Conservation (phyloP, 2,329 filamentous ascomycete species). For the Dissoconium aciculare region DNA sequence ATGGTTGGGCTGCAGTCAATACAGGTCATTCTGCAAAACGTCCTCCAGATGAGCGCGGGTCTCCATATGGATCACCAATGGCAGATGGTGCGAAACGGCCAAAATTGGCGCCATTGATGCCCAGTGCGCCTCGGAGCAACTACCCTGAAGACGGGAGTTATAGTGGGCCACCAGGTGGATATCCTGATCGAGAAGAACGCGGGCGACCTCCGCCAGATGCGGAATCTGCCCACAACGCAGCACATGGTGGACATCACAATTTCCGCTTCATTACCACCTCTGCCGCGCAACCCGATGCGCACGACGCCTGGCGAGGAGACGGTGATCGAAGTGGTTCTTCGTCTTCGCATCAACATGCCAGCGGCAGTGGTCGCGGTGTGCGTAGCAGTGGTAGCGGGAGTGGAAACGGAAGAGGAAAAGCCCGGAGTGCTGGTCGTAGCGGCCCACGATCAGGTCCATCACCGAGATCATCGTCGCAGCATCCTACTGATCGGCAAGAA, state of each 20-base stretch:
- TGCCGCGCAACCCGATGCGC: constrained; percentile 16
- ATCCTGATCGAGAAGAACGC: constrained; percentile 9
- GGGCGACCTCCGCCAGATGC: constrained; percentile 20
- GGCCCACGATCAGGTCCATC: constrained; percentile 1
- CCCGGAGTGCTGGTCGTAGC: constrained; percentile 8
- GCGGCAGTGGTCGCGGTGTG: constrained; percentile 14
- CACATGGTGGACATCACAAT: constrained; percentile 10
- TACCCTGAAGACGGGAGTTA: constrained; percentile 12
- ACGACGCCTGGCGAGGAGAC: constrained; percentile 19
- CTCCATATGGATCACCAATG: constrained; percentile 17
- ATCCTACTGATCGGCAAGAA: too few relatives aligned
- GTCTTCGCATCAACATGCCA: constrained; percentile 3
- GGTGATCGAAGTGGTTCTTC: constrained; percentile 7
- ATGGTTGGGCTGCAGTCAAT: constrained; percentile 33
- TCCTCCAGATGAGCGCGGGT: constrained; percentile 22
- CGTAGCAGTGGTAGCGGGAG: constrained; percentile 26
- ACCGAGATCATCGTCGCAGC: not conserved
- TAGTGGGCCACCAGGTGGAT: constrained; percentile 2
- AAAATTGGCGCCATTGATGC: constrained; percentile 24
- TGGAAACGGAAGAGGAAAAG: constrained; percentile 28
- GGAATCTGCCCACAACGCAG: constrained; percentile 11
- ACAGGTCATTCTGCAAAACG: constrained; percentile 29
- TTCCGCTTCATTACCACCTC: constrained; percentile 24
- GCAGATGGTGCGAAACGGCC: constrained; percentile 32
- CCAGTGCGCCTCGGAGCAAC: not conserved